Conservation (phyloP, 345 rosid genomes). For the Populus alba region DNA sequence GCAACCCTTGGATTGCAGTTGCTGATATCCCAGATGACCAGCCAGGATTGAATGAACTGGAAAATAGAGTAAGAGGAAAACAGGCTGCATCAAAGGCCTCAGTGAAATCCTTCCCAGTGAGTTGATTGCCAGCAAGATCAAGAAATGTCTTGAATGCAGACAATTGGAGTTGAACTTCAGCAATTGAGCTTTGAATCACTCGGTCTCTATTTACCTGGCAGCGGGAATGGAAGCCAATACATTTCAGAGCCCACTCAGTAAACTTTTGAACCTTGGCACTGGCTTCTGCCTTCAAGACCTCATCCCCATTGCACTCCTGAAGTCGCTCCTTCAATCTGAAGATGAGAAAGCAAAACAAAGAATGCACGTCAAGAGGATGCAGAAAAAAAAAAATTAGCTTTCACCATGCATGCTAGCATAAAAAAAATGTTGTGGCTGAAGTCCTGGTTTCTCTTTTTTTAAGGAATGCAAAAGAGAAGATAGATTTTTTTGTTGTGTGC, state of each 20-base stretch:
- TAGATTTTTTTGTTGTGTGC: neutral
- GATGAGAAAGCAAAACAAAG: slow-evolving; percentile 22
- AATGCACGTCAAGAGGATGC: slow-evolving; percentile 6
- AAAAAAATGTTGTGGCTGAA: neutral
- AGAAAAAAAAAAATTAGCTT: neutral
- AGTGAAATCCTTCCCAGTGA: slow-evolving; percentile 93
- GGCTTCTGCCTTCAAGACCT: slow-evolving; percentile 87
- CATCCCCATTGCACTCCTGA: slow-evolving; percentile 88
- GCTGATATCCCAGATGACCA: slow-evolving; percentile 97
- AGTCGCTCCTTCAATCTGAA: slow-evolving; percentile 94
- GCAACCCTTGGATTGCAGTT: slow-evolving; percentile 76
- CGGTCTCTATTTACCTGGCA: slow-evolving; percentile 62
- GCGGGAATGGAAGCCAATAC: slow-evolving; percentile 90
- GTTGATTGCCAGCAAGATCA: slow-evolving; percentile 83
- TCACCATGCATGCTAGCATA: neutral
- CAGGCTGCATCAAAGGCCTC: slow-evolving; percentile 99
- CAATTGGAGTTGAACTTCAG: slow-evolving; percentile 86
- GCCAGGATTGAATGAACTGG: slow-evolving; percentile 86
- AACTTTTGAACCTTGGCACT: slow-evolving; percentile 93
- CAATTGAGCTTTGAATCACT: slow-evolving; percentile 62
- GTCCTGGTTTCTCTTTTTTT: neutral
- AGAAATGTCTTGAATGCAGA: slow-evolving; percentile 89
- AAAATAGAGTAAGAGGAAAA: slow-evolving; percentile 90
- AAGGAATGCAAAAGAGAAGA: neutral
- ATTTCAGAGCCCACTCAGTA: slow-evolving; percentile 93